Percentiles rank a stretch among this genome's conserved stretches.
phyloP scores from a whole-genome alignment of 106 monocot genomes.

The Acorus calamus region DNA sequence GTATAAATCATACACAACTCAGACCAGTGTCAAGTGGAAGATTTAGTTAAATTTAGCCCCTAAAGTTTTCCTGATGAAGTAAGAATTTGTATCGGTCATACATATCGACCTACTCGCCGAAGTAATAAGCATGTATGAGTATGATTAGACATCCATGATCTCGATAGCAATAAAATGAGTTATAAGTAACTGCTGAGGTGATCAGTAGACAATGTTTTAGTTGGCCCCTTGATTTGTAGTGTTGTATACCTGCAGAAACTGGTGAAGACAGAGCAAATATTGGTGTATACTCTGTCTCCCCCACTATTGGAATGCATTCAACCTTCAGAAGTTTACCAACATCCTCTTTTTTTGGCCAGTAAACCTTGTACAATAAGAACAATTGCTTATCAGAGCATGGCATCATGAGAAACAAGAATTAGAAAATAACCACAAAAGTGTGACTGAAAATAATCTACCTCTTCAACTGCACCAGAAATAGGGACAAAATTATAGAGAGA shows the following conservation, averaged over 20 bases:
- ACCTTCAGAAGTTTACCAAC: slow-evolving; percentile 79
- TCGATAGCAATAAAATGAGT: too few species aligned
- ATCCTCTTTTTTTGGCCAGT: slow-evolving; percentile 82
- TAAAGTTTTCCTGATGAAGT: too few species aligned
- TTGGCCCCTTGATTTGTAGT: too few species aligned
- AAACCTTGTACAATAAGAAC: slow-evolving; percentile 37
- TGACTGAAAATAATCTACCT: slow-evolving; percentile 34
- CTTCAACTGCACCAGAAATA: slow-evolving; percentile 47
- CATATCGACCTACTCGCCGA: too few species aligned
- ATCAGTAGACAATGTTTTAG: too few species aligned
- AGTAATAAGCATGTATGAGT: too few species aligned
- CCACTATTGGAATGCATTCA: slow-evolving; percentile 64
- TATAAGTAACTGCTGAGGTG: too few species aligned
- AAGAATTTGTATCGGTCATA: too few species aligned
- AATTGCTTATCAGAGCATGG: neutral
- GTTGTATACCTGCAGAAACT: slow-evolving; percentile 68
- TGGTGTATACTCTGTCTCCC: slow-evolving; percentile 49
- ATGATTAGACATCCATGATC: too few species aligned
- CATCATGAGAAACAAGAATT: neutral
- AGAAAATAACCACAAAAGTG: neutral
- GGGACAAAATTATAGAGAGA: slow-evolving; percentile 57
- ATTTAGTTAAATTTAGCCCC: too few species aligned
- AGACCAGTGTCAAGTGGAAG: too few species aligned
- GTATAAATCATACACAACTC: too few species aligned
- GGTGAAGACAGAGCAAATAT: slow-evolving; percentile 71